Percentiles rank a stretch among this genome's conserved stretches.
Evolutionary conservation across 2,329 filamentous ascomycete genomes (phyloP).

Genomic region (Lizonia empirigonia): DNA sequence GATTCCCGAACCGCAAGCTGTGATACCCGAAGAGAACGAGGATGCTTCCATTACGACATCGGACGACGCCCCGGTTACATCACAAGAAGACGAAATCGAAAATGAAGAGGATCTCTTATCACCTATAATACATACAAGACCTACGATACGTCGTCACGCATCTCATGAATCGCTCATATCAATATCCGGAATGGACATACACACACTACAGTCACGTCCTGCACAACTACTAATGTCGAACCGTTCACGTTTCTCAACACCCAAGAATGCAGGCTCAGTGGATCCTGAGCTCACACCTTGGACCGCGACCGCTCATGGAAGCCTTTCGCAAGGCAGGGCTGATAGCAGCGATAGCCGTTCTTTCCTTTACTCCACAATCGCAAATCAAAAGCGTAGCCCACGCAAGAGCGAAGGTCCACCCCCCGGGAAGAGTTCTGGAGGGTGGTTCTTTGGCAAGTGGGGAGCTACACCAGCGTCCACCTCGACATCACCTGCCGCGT

Average conservation of each 20-base stretch:
- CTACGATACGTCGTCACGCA: slow-evolving; percentile 65
- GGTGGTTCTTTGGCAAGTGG: slow-evolving; percentile 70
- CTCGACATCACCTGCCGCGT: slow-evolving; percentile 37
- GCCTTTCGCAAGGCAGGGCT: slow-evolving; percentile 55
- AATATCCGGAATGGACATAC: slow-evolving; percentile 85
- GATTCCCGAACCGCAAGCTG: slow-evolving; percentile 32
- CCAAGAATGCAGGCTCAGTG: slow-evolving; percentile 51
- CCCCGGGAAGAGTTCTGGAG: slow-evolving; percentile 61
- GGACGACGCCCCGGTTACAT: slow-evolving; percentile 31
- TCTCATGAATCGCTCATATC: slow-evolving; percentile 93
- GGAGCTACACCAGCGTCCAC: slow-evolving; percentile 56
- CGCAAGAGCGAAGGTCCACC: slow-evolving; percentile 23
- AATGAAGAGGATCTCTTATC: slow-evolving; percentile 42
- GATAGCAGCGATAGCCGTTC: slow-evolving; percentile 65
- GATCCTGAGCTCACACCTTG: slow-evolving; percentile 52
- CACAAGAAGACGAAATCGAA: slow-evolving; percentile 23
- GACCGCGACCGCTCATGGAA: slow-evolving; percentile 55
- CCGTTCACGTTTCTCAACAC: slow-evolving; percentile 57
- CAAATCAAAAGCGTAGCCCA: slow-evolving; percentile 33
- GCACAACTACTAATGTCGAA: slow-evolving; percentile 70
- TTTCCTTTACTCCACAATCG: slow-evolving; percentile 40
- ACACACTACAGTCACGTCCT: slow-evolving; percentile 75
- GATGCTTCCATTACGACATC: slow-evolving; percentile 24
- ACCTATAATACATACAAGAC: slow-evolving; percentile 44
- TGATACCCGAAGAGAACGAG: slow-evolving; percentile 47